Conservation (phyloP, 2,329 filamentous ascomycete species). For the Botryosphaeria dothidea region DNA sequence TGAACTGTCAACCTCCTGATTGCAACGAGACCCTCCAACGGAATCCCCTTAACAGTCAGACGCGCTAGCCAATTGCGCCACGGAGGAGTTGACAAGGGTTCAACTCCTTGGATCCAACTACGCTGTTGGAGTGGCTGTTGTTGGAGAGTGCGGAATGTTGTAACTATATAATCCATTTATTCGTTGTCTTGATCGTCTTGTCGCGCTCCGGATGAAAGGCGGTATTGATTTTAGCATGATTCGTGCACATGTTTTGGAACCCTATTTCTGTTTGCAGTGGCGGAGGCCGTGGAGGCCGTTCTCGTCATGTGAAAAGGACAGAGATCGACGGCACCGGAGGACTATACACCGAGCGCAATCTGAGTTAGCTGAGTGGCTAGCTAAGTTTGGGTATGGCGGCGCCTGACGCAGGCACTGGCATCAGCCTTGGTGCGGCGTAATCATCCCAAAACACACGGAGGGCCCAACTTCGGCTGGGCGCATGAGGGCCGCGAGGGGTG, state of each 20-base stretch:
- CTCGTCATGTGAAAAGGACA: constrained; percentile 3
- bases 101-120: not conserved
- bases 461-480: constrained; percentile 6
- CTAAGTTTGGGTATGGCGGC: constrained; percentile 7
- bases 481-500: not conserved
- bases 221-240: no score
- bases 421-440: constrained; percentile 1
- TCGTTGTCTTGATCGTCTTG: no score
- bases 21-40: not conserved
- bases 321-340: constrained; percentile 7
- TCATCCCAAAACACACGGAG: constrained; percentile 11
- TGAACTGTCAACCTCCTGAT: constrained; percentile 22
- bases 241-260: not conserved
- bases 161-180: no score
- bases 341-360: not conserved
- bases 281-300: not conserved
- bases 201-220: no score
- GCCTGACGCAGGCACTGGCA: constrained; percentile 17
- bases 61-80: constrained; percentile 58
- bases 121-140: not conserved
- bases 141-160: not conserved
- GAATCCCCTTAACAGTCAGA: constrained; percentile 55
- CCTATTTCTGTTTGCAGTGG: not conserved
- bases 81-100: constrained; percentile 29
- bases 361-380: constrained; percentile 4